Percentiles rank a stretch among this genome's conserved stretches.
phyloP scores from a whole-genome alignment of 2,329 filamentous ascomycete genomes.

The Blastomyces emzantsi region DNA sequence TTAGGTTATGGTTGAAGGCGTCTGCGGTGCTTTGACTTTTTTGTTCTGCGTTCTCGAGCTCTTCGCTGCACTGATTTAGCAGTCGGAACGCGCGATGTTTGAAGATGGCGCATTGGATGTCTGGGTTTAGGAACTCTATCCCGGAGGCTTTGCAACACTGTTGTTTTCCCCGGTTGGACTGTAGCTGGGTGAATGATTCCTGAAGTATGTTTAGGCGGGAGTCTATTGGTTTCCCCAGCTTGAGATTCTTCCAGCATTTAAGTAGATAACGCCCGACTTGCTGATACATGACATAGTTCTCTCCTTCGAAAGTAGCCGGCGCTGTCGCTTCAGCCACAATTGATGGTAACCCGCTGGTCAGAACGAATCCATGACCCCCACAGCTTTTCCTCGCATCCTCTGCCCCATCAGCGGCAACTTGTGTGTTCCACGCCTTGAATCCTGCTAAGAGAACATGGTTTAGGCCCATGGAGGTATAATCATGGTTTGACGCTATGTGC shows the following conservation, averaged over 20 bases:
- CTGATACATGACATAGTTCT: conserved; percentile 36
- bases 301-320: conserved; percentile 30
- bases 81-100: conserved; percentile 20
- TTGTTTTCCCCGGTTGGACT: neutral
- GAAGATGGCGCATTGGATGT: conserved; percentile 21
- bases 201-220: neutral
- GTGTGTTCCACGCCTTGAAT: conserved; percentile 24
- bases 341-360: conserved; percentile 26
- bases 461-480: conserved; percentile 15
- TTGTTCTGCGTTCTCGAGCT: conserved; percentile 11
- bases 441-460: conserved; percentile 23
- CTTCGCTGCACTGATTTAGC: conserved; percentile 10
- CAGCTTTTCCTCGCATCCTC: conserved; percentile 31
- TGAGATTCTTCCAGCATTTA: conserved; percentile 11
- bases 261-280: conserved; percentile 28
- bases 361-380: conserved; percentile 33
- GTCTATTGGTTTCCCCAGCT: conserved; percentile 11
- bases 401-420: conserved; percentile 22
- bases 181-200: conserved; percentile 3
- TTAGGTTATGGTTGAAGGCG: conserved; percentile 24
- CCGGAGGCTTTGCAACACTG: conserved; percentile 14
- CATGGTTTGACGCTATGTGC: conserved; percentile 10
- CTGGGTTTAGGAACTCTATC: conserved; percentile 16
- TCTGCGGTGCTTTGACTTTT: conserved; percentile 9
- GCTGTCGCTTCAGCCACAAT: conserved; percentile 23